Evolutionary conservation across 371 early-diverging fungal species (phyloP), one percentile per base, ranked within the genome.

Genomic region (Circinella umbellata): DNA sequence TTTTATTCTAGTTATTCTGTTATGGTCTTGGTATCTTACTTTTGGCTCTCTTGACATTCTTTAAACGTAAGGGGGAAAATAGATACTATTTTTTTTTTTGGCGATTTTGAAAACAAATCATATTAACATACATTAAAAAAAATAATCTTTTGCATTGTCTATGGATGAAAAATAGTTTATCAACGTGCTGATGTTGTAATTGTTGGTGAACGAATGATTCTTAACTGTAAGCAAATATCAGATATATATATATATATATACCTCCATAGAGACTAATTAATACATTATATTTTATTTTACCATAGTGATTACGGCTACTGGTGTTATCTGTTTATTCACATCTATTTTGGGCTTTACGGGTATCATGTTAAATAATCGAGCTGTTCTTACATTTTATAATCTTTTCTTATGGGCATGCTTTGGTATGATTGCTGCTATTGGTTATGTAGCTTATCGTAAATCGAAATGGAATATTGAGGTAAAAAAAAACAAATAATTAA

Each of bases 331-430:
- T 64, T 63, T 89, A 6, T 72, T 84, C 42, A 70, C 84, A 0
- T 78, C 89, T 0, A 46, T 89, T 1, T 42, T 85, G 3, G 89
- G 89, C 7, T 89, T 82, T 54, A 64, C 72, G 15, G 89, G 89
- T 0, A 89, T 89, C 71, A 81, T 87, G 77, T 42, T 80, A 9
- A 87, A 89, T 47, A 86, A 85, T 42, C 82, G 89, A 15, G 77
- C 78, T 1, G 62, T 86, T 0, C 62, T 89, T 17, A 69, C 86
- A 1, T 49, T 84, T 4, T 89, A 89, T 37, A 79, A 84, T 27
- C 49, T 89, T 4, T 67, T 89, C 4, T 75, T 89, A 4, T 89
- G 89, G 89, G 84, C 82, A 5, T 79, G 85, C 59, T 87, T 89
- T 71, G 85, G 77, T 35, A 20, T 87, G 67, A 81, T 87, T 60